Conservation (phyloP, 345 rosid genomes). For the Syzygium aqueum region DNA sequence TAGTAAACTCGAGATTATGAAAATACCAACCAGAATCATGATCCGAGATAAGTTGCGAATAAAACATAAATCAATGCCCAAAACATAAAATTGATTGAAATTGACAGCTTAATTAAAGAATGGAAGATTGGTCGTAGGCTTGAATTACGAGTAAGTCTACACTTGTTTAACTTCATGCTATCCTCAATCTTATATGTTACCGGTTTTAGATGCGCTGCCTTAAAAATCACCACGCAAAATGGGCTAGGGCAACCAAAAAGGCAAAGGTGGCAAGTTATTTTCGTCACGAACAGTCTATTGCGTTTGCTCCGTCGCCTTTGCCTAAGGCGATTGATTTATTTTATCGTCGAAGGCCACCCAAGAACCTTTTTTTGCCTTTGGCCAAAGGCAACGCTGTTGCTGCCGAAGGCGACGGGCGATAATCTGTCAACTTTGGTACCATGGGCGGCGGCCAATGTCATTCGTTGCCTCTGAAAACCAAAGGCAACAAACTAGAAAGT, state of each 20-base stretch:
- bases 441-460: too few species aligned
- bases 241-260: background rate
- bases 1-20: background rate
- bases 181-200: background rate
- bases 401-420: background rate
- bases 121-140: background rate
- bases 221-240: background rate
- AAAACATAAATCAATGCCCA: background rate
- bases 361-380: background rate
- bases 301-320: background rate
- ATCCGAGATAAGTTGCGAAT: background rate
- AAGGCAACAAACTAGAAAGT: too few species aligned
- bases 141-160: background rate
- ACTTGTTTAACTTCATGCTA: rapidly evolving
- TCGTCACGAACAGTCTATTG: background rate
- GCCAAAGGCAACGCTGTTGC: too few species aligned
- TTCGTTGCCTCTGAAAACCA: too few species aligned
- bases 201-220: background rate
- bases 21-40: background rate
- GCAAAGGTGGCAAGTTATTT: background rate
- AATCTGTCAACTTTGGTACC: too few species aligned
- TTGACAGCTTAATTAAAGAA: background rate
- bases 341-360: background rate
- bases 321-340: background rate
- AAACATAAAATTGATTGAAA: background rate